These are phyloP conservation scores for Myriangium duriaei DNA, from an alignment of 2,329 filamentous ascomycete genomes.

Conservation along the genomic window DNA sequence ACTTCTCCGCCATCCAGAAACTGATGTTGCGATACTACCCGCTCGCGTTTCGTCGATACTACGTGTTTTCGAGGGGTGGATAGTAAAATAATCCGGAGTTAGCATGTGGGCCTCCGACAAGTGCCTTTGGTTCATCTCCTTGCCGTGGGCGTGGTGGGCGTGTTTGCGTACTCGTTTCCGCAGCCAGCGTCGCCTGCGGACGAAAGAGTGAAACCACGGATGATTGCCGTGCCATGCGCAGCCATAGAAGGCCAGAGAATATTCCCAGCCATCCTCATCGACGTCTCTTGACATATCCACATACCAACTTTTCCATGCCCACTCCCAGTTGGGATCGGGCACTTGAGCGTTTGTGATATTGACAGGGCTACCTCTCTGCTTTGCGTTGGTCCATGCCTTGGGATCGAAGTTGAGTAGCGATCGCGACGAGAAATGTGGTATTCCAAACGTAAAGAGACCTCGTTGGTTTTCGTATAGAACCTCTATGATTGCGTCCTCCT, in stretches of 20 bases:
- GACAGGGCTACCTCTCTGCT: slow-evolving; percentile 45
- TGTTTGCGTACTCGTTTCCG: slow-evolving; percentile 60
- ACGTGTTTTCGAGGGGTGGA: slow-evolving; percentile 34
- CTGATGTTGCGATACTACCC: slow-evolving; percentile 9
- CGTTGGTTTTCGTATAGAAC: slow-evolving; percentile 93
- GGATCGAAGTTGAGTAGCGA: slow-evolving; percentile 81
- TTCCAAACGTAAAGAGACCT: slow-evolving; percentile 77
- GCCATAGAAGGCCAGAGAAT: slow-evolving; percentile 70
- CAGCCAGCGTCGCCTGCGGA: slow-evolving; percentile 80
- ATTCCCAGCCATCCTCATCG: slow-evolving; percentile 91
- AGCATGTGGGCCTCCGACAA: slow-evolving; percentile 50
- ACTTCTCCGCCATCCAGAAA: slow-evolving; percentile 15
- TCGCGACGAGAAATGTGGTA: slow-evolving; percentile 75
- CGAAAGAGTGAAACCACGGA: slow-evolving; percentile 89
- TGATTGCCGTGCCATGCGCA: slow-evolving; percentile 69
- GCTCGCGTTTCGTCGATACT: slow-evolving; percentile 13
- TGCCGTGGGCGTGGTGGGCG: slow-evolving; percentile 25
- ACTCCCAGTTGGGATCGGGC: slow-evolving; percentile 90
- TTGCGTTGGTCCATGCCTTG: slow-evolving; percentile 63
- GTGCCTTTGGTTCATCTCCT: slow-evolving; percentile 23
- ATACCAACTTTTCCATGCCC: slow-evolving; percentile 64
- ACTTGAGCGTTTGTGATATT: slow-evolving; percentile 79
- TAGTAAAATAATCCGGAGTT: slow-evolving; percentile 67
- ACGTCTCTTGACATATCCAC: slow-evolving; percentile 68
- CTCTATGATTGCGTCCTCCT: slow-evolving; percentile 51